phyloP scores from a whole-genome alignment of 129 eudicot genomes.

The Lactuca saligna region DNA sequence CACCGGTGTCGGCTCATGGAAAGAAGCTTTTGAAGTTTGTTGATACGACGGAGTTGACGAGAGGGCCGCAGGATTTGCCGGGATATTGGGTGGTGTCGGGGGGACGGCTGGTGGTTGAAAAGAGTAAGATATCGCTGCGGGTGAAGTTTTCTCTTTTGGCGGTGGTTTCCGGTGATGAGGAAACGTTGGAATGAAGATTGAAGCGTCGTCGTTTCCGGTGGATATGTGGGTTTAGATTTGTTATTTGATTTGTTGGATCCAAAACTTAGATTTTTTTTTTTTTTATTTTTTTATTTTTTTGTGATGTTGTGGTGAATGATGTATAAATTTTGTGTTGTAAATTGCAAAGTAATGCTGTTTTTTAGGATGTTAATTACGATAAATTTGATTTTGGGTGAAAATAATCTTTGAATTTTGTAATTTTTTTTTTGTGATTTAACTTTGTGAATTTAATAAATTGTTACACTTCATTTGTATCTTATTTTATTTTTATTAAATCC shows the following conservation, averaged over 20 bases:
- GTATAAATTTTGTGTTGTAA: conserved; percentile 9
- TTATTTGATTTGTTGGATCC: conserved; percentile 2
- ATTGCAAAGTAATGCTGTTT: conserved; percentile 5
- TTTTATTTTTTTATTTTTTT: conserved; percentile 10
- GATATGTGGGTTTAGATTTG: not conserved
- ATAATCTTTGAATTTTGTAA: not conserved
- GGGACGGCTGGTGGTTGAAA: conserved; percentile 66
- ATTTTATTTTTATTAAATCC: no score
- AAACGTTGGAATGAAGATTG: conserved; percentile 21
- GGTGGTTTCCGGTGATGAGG: conserved; percentile 49
- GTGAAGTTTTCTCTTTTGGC: conserved; percentile 69
- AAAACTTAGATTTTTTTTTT: not conserved
- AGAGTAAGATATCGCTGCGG: conserved; percentile 60
- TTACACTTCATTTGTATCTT: no score
- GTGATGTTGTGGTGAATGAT: conserved; percentile 13
- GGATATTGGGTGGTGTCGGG: conserved; percentile 90
- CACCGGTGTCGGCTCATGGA: conserved; percentile 58
- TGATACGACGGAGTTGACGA: conserved; percentile 58
- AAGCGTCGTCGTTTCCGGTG: not conserved
- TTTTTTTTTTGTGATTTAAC: not conserved
- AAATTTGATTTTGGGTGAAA: not conserved
- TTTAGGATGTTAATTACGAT: not conserved
- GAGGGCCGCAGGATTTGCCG: conserved; percentile 73
- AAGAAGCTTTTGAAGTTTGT: conserved; percentile 62
- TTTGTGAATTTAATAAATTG: not conserved